These are phyloP conservation scores for Terana coerulea DNA, from an alignment of 768 basidiomycete genomes.

Conservation along the genomic window DNA sequence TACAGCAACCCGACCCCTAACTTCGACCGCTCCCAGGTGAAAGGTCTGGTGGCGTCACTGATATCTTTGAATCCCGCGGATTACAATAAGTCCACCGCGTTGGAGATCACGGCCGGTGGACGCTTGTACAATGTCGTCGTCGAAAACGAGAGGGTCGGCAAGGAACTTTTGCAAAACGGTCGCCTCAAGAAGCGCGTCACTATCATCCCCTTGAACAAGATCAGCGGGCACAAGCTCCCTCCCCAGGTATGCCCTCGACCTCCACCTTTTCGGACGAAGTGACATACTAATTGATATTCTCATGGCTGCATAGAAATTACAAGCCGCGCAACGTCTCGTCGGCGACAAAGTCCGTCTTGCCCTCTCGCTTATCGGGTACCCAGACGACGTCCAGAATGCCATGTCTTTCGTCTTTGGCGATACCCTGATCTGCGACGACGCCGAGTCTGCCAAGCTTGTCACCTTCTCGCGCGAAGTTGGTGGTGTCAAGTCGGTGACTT, in stretches of 20 bases:
- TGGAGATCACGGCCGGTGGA: conserved; percentile 89
- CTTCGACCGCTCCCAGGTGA: conserved; percentile 85
- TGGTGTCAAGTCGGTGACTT: conserved; percentile 80
- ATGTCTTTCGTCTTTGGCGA: conserved; percentile 94
- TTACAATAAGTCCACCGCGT: conserved; percentile 78
- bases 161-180: conserved; percentile 75
- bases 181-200: conserved; percentile 84
- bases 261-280: background rate
- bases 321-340: conserved; percentile 65
- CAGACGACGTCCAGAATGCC: conserved; percentile 77
- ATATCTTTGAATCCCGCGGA: conserved; percentile 68
- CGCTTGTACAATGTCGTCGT: conserved; percentile 94
- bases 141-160: conserved; percentile 85
- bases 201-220: conserved; percentile 92
- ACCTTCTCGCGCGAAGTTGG: conserved; percentile 73
- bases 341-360: conserved; percentile 82
- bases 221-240: conserved; percentile 56
- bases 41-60: conserved; percentile 90
- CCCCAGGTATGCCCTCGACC: conserved; percentile 37
- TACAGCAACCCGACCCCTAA: conserved; percentile 72
- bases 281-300: background rate
- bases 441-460: conserved; percentile 80
- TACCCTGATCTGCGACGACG: conserved; percentile 87
- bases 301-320: conserved; percentile 59
- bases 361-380: conserved; percentile 83